Evolutionary conservation across 495 filamentous ascomycete species (phyloP), one percentile per base, ranked within the genome.

Genomic region (Wilcoxina mikolae): DNA sequence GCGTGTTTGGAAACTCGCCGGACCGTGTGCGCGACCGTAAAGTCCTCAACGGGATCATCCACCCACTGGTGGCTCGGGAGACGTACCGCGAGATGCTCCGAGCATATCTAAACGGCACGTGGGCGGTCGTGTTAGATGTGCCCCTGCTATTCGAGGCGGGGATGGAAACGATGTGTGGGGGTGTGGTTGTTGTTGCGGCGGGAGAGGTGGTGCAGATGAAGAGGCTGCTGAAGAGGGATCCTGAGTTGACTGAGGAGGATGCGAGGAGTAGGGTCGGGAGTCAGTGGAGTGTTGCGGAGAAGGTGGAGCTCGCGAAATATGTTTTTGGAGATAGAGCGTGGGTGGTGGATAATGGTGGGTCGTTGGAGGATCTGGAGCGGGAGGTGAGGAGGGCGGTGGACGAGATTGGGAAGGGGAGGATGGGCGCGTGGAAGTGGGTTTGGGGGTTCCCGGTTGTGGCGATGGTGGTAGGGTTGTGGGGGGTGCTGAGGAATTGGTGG

Each of bases 81-180:
- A 85, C 94, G 72, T 46, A 20, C 63, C 80, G 74, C 57, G 69
- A 72, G 3, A 73, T 93, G 15, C 54, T 83, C 17, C 67, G 69
- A 23, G 73, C 78, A 58, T 94, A 90, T 56, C 28, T 89, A 2
- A 68, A 64, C 2, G 89, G 90, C 1, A 57, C 78, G 53, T 84
- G 89, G 84, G 88, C 85, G 0, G 85, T 93, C 10, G 82, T 96
- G n/a, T 70, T 98, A 9, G 91, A 98, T 64, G 79, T 98, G 0
- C 91, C 91, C 42, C 70, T 98, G 38, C 76, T 98, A 17, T 95
- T 93, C 64, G 91, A 98, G 72, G 76, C 74, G 56, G 78, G 78
- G 2, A 78, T 94, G 72, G 91, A 98, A 61, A 58, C 77, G 2
- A 24, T 89, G 44, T 94, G 86, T 60, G 84, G 86, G 0, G 78